Percentiles rank a stretch among this genome's conserved stretches.
Evolutionary conservation across 345 rosid species (phyloP).

Genomic region (Brassica carinata): DNA sequence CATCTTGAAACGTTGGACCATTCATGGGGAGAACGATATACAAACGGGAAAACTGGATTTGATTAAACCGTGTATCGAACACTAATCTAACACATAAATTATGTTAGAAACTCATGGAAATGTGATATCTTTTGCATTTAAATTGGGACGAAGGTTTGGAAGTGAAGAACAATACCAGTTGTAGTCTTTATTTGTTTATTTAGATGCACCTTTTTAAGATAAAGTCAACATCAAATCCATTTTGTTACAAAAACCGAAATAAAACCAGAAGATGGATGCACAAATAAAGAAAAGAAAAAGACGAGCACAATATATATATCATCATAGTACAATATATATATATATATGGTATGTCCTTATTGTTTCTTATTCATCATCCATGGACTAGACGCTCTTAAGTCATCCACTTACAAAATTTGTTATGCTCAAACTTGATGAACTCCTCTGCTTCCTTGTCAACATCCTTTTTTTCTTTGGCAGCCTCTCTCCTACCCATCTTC

Average conservation of each 20-base stretch:
- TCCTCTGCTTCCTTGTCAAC: constrained; percentile 65
- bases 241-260: constrained; percentile 15
- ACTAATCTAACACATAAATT: background rate
- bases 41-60: background rate
- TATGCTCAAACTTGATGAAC: constrained; percentile 62
- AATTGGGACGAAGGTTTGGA: background rate
- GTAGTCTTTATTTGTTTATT: constrained; percentile 16
- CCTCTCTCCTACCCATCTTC: constrained; percentile 11
- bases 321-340: background rate
- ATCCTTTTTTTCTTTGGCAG: constrained; percentile 29
- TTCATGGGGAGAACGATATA: background rate
- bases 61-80: background rate
- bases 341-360: background rate
- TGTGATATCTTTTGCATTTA: background rate
- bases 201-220: background rate
- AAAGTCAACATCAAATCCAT: constrained; percentile 6
- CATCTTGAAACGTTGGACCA: background rate
- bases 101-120: background rate
- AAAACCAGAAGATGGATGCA: background rate
- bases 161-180: background rate
- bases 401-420: constrained; percentile 47
- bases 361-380: constrained; percentile 2
- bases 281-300: background rate
- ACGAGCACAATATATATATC: constrained; percentile 4
- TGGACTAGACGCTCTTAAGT: constrained; percentile 17